Evolutionary conservation across 805 yeast genomes (phyloP).

Genomic region (Nakazawaea pomicola): DNA sequence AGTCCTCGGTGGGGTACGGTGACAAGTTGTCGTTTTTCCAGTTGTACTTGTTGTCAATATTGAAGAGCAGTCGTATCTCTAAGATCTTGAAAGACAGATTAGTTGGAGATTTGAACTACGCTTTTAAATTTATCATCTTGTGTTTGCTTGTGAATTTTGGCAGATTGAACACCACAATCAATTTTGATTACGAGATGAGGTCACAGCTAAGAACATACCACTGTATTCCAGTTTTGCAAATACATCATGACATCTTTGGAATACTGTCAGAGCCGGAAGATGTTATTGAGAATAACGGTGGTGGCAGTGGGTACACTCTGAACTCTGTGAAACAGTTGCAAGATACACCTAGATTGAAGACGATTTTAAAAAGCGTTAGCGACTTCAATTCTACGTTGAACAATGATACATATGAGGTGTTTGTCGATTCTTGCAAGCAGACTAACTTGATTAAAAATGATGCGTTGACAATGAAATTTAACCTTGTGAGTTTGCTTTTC

Average conservation of each 20-base stretch:
- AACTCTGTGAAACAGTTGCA: conserved; percentile 73
- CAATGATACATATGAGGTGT: conserved; percentile 39
- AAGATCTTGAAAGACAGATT: conserved; percentile 77
- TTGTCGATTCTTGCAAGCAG: conserved; percentile 29
- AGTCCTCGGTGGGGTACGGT: conserved; percentile 21
- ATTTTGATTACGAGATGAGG: conserved; percentile 93
- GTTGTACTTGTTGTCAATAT: conserved; percentile 73
- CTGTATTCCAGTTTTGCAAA: conserved; percentile 86
- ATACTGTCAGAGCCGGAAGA: conserved; percentile 9
- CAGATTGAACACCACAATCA: conserved; percentile 89
- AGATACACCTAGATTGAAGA: conserved; percentile 90
- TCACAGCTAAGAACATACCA: conserved; percentile 90
- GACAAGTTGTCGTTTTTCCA: conserved; percentile 73
- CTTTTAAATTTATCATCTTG: conserved; percentile 28
- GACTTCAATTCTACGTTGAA: conserved; percentile 57
- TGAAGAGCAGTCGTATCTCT: conserved; percentile 79
- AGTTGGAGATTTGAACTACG: conserved; percentile 45
- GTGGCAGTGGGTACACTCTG: conserved; percentile 27
- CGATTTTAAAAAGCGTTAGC: conserved; percentile 82
- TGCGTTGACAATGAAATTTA: conserved; percentile 4
- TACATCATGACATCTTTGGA: conserved; percentile 38
- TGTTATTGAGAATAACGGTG: conserved; percentile 18
- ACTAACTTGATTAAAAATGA: conserved; percentile 12
- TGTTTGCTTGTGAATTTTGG: conserved; percentile 89
- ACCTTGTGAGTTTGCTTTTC: conserved; percentile 55